These are phyloP conservation scores for Plenodomus lindquistii DNA, from an alignment of 2,329 filamentous ascomycete genomes.

Conservation along the genomic window DNA sequence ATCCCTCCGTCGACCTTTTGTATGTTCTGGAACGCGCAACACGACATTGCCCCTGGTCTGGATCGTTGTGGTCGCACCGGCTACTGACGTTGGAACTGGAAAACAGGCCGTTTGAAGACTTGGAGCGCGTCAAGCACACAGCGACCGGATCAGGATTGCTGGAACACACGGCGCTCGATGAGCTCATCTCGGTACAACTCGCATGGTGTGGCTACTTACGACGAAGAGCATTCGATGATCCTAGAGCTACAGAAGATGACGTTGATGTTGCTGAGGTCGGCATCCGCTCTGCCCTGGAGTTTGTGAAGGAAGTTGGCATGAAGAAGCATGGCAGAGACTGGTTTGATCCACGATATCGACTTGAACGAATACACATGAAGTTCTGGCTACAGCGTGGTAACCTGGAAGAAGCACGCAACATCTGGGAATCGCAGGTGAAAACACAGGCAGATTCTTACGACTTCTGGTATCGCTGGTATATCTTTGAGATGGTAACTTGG, in stretches of 20 bases:
- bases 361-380: conserved; percentile 91
- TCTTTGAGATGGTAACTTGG: conserved; percentile 84
- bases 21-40: conserved; percentile 80
- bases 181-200: conserved; percentile 86
- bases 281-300: conserved; percentile 81
- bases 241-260: conserved; percentile 72
- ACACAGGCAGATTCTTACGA: conserved; percentile 78
- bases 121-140: conserved; percentile 88
- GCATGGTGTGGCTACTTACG: conserved; percentile 95
- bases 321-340: conserved; percentile 77
- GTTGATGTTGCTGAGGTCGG: conserved; percentile 89
- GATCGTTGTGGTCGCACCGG: conserved; percentile 86
- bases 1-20: conserved; percentile 58
- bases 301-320: conserved; percentile 76
- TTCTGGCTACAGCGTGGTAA: conserved; percentile 84
- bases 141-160: conserved; percentile 85
- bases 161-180: conserved; percentile 82
- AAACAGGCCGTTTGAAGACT: conserved; percentile 73
- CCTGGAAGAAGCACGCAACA: conserved; percentile 72
- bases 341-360: conserved; percentile 80
- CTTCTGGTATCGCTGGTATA: conserved; percentile 92
- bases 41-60: conserved; percentile 91
- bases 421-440: conserved; percentile 74
- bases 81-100: conserved; percentile 83
- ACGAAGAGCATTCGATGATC: conserved; percentile 75